Conservation (phyloP, 2,329 filamentous ascomycete species). For the Beauveria asiatica region DNA sequence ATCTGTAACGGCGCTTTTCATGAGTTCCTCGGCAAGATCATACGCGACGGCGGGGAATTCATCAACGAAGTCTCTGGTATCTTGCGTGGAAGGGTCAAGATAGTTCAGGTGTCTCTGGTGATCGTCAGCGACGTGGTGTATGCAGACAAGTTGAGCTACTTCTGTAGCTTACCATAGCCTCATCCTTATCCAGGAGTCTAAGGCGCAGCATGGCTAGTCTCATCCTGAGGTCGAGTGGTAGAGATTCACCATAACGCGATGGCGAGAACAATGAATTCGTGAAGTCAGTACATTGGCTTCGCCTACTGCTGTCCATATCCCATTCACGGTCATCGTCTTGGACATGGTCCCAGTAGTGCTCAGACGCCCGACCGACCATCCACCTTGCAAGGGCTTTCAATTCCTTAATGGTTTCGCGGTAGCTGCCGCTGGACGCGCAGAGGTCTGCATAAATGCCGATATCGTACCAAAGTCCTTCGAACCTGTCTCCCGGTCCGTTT, state of each 20-base stretch:
- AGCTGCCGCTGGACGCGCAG: constrained; percentile 55
- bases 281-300: constrained; percentile 53
- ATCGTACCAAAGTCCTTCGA: constrained; percentile 63
- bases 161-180: constrained; percentile 57
- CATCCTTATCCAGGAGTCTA: constrained; percentile 55
- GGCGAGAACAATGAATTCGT: constrained; percentile 40
- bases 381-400: constrained; percentile 70
- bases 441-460: constrained; percentile 80
- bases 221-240: constrained; percentile 75
- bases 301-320: constrained; percentile 65
- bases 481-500: constrained; percentile 23
- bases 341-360: constrained; percentile 68
- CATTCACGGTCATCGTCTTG: constrained; percentile 79
- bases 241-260: constrained; percentile 57
- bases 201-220: constrained; percentile 81
- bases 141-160: constrained; percentile 10
- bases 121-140: constrained; percentile 6
- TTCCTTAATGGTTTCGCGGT: constrained; percentile 56
- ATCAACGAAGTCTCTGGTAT: constrained; percentile 38
- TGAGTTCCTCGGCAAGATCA: constrained; percentile 47
- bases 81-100: constrained; percentile 55
- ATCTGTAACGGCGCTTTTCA: constrained; percentile 19
- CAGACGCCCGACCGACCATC: constrained; percentile 67
- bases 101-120: constrained; percentile 56
- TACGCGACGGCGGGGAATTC: constrained; percentile 74